These are phyloP conservation scores for Raphanus raphanistrum DNA, from an alignment of 345 rosid species.

Conservation along the genomic window DNA sequence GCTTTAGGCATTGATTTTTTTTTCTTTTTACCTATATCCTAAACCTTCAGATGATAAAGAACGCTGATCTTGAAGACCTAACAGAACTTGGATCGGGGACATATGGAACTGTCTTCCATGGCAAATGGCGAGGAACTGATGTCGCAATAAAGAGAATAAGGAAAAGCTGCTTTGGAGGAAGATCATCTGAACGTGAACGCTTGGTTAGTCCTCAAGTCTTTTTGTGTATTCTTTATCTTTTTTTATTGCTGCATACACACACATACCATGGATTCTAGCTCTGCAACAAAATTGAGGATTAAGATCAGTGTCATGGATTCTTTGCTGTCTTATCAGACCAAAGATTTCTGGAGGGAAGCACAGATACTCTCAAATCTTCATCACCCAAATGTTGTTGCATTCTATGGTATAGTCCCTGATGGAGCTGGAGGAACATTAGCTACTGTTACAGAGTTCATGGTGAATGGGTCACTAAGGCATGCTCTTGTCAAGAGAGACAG, in stretches of 20 bases:
- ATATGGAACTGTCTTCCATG: constrained; percentile 75
- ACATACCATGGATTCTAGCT: not conserved
- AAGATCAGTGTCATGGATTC: not conserved
- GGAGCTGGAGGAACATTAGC: constrained; percentile 70
- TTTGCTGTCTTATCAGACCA: constrained; percentile 41
- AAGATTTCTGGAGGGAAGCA: constrained; percentile 83
- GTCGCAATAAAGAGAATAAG: constrained; percentile 73
- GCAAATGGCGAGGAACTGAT: constrained; percentile 79
- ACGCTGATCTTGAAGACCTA: constrained; percentile 68
- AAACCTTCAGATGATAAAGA: constrained; percentile 55
- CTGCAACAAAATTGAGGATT: not conserved
- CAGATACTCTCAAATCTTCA: constrained; percentile 74
- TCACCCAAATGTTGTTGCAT: constrained; percentile 77
- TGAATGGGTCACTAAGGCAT: constrained; percentile 75
- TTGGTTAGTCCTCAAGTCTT: constrained; percentile 46
- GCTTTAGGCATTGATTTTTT: not conserved
- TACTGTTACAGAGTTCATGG: constrained; percentile 75
- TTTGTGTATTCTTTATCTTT: constrained; percentile 7
- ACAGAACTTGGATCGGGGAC: constrained; percentile 71
- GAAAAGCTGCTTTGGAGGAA: constrained; percentile 61
- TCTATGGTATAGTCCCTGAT: constrained; percentile 75
- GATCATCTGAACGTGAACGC: constrained; percentile 67
- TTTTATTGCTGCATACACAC: not conserved
- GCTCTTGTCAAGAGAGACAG: constrained; percentile 62
- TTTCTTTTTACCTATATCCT: not conserved